phyloP scores from a whole-genome alignment of 768 basidiomycete species.

The Strobilomyces confusus region DNA sequence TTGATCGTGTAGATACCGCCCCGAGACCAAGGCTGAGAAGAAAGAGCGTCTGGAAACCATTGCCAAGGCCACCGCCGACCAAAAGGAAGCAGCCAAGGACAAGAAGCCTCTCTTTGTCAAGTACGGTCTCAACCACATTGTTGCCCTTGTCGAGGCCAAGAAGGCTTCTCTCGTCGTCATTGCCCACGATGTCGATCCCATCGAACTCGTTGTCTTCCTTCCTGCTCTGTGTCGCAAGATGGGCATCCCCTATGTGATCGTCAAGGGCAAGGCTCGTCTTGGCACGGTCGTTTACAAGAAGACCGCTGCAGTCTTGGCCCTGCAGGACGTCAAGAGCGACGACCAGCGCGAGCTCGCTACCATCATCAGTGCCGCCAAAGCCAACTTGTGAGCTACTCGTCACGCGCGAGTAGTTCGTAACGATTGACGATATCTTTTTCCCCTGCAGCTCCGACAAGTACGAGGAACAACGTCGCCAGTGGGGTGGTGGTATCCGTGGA shows the following conservation, averaged over 20 bases:
- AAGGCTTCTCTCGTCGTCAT: constrained; percentile 96
- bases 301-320: constrained; percentile 85
- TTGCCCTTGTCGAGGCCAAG: constrained; percentile 95
- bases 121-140: constrained; percentile 95
- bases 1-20: constrained; percentile 52
- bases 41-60: constrained; percentile 82
- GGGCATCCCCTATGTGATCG: constrained; percentile 98
- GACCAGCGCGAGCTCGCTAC: constrained; percentile 92
- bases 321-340: constrained; percentile 94
- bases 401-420: background rate
- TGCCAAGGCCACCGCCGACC: constrained; percentile 75
- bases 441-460: constrained; percentile 76
- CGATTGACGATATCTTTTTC: constrained; percentile 1
- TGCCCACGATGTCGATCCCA: constrained; percentile 97
- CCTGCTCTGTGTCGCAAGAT: constrained; percentile 99
- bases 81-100: constrained; percentile 70
- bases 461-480: constrained; percentile 84
- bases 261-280: constrained; percentile 97
- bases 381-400: constrained; percentile 80
- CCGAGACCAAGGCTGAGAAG: constrained; percentile 96
- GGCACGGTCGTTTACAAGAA: constrained; percentile 99
- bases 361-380: constrained; percentile 89
- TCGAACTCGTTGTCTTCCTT: constrained; percentile 97
- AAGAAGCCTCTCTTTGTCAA: constrained; percentile 97
- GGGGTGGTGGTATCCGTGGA: constrained; percentile 96